Percentiles rank a stretch among this genome's conserved stretches.
These are phyloP conservation scores for Pichia sp. DNA, from an alignment of 1,139 yeast genomes.

Conservation along the genomic window DNA sequence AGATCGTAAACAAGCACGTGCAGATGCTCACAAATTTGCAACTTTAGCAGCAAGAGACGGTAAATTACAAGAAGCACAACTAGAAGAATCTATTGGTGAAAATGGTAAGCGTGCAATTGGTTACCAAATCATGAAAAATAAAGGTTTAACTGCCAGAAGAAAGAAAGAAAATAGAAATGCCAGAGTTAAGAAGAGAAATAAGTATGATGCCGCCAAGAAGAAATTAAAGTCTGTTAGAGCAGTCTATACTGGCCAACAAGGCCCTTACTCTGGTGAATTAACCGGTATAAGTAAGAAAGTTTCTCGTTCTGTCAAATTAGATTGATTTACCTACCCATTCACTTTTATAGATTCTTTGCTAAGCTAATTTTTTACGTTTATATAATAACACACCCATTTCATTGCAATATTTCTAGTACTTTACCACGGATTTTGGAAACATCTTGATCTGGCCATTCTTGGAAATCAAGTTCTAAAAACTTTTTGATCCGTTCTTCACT, in stretches of 20 bases:
- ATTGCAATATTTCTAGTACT: slow-evolving; percentile 9
- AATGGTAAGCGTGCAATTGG: slow-evolving; percentile 94
- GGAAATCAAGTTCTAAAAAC: slow-evolving; percentile 12
- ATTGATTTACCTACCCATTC: slow-evolving; percentile 22
- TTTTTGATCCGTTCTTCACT: slow-evolving; percentile 3
- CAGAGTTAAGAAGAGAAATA: slow-evolving; percentile 97
- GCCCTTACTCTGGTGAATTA: slow-evolving; percentile 91
- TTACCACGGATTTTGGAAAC: not conserved
- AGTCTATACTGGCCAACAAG: slow-evolving; percentile 75
- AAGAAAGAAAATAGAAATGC: slow-evolving; percentile 94
- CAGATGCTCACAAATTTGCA: slow-evolving; percentile 68
- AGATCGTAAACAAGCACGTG: slow-evolving; percentile 51
- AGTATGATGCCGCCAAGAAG: slow-evolving; percentile 94
- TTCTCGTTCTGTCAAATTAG: slow-evolving; percentile 80
- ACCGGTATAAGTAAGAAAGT: slow-evolving; percentile 97
- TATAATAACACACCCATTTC: not conserved
- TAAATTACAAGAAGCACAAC: slow-evolving; percentile 62
- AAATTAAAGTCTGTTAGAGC: slow-evolving; percentile 88
- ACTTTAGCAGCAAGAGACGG: slow-evolving; percentile 85
- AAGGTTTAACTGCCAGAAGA: slow-evolving; percentile 91
- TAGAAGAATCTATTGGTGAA: slow-evolving; percentile 54
- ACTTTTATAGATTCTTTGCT: slow-evolving; percentile 3
- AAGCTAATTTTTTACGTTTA: not conserved
- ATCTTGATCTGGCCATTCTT: slow-evolving; percentile 12
- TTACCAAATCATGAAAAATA: slow-evolving; percentile 90